A percentile compares a stretch with the other conserved stretches of the same genome.
These are phyloP conservation scores for Fusarium hainanense DNA, from an alignment of 2,329 filamentous ascomycete species.

Conservation along the genomic window DNA sequence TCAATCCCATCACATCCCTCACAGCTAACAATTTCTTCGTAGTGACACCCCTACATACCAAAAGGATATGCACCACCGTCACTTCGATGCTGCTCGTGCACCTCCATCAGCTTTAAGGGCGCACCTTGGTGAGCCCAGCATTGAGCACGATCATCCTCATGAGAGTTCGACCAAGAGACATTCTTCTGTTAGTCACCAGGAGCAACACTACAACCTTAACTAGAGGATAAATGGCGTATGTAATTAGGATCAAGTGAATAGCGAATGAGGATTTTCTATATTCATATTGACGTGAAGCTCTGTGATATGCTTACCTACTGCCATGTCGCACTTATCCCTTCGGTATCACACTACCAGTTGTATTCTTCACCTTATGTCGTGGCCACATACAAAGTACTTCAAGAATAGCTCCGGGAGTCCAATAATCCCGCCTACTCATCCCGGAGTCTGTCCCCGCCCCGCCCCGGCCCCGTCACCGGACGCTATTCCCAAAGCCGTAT, in stretches of 20 bases:
- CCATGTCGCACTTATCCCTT: no score
- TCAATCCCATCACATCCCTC: no score
- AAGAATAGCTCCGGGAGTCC: no score
- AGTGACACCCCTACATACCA: not conserved
- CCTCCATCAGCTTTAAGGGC: conserved; percentile 43
- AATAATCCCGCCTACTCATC: no score
- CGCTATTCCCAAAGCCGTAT: conserved; percentile 26
- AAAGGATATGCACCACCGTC: not conserved
- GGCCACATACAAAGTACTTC: no score
- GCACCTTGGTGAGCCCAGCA: conserved; percentile 44
- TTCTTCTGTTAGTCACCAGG: conserved; percentile 47
- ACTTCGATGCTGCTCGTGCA: conserved; percentile 40
- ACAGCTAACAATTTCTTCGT: accelerated
- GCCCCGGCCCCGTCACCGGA: conserved; percentile 11
- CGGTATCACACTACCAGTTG: no score
- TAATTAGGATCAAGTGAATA: not conserved
- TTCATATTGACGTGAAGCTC: accelerated
- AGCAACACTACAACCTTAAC: conserved; percentile 43
- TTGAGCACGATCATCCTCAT: conserved; percentile 48
- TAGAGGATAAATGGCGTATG: not conserved
- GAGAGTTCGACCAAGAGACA: conserved; percentile 47
- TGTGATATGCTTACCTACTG: no score
- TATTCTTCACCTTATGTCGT: no score
- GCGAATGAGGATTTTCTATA: not conserved
- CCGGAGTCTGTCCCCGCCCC: conserved; percentile 6